These are phyloP conservation scores for Apiotrichum akiyoshidainum DNA, from an alignment of 1,284 basidiomycete genomes.

Conservation along the genomic window DNA sequence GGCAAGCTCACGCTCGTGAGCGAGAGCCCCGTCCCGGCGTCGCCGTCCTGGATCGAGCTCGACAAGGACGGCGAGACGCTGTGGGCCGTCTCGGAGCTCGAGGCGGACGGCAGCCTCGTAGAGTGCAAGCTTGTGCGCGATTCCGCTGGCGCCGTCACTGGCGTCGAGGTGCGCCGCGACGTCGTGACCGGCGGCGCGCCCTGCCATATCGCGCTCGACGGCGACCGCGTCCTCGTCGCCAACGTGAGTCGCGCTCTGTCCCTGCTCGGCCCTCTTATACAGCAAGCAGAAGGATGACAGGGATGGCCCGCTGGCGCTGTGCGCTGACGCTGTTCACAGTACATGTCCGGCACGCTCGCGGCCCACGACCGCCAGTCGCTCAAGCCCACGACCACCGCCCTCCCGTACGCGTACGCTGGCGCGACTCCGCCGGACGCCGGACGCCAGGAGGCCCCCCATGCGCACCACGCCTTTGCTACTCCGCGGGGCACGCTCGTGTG, in stretches of 20 bases:
- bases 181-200: constrained; percentile 6
- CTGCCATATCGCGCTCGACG: constrained; percentile 37
- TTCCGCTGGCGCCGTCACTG: background rate
- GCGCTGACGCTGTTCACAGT: constrained; percentile 18
- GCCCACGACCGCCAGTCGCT: background rate
- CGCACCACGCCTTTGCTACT: constrained; percentile 47
- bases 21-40: constrained; percentile 14
- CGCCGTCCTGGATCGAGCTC: constrained; percentile 42
- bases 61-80: constrained; percentile 24
- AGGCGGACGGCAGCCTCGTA: constrained; percentile 28
- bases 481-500: constrained; percentile 38
- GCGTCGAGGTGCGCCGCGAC: background rate
- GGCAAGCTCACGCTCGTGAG: constrained; percentile 1
- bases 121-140: background rate
- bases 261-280: too few species aligned
- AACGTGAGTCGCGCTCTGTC: constrained; percentile 31
- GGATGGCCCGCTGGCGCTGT: background rate
- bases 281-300: too few species aligned
- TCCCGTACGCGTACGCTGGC: constrained; percentile 36
- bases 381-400: constrained; percentile 20
- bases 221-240: constrained; percentile 34
- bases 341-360: constrained; percentile 36
- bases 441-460: constrained; percentile 45
- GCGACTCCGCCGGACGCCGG: constrained; percentile 36
- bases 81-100: constrained; percentile 29